Evolutionary conservation across 106 monocot genomes (phyloP), one percentile per base, ranked within the genome.

Genomic region (Acanthochlamys bracteata): DNA sequence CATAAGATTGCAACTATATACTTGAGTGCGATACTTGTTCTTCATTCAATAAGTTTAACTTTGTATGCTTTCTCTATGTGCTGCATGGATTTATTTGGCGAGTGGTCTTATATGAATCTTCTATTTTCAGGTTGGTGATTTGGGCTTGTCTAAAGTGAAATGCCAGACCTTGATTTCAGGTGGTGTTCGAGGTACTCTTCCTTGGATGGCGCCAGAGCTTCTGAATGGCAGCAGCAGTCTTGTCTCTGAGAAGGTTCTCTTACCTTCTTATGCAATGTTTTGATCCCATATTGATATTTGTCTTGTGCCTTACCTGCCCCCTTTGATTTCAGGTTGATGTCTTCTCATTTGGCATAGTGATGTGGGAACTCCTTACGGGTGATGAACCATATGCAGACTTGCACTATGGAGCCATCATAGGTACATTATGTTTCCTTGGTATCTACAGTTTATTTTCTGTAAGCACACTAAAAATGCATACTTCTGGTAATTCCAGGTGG

Each of bases 161-260:
- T 82, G 89, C 58, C 78, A 89, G 65, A 94, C 93, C 33, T 68
- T 94, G 22, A 94, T 94, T n/a, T 94, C 89, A 53, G 93, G 93
- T 41, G 93, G 93, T 13, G 86, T 94, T 20, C 75, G 93, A 69
- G 89, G 93, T 69, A 94, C 93, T 41, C 77, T 94, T 11, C 93
- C 93, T 10, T 94, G 93, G 93, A 94, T 94, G 93, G 93, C 93
- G 47, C 93, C 93, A 0, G 93, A 94, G 68, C 83, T 94, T 49
- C 68, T 94, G 11, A 89, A 86, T 79, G 93, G 89, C 22, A 77
- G 77, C 65, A 89, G 84, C 61, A 94, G 64, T 61, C 67, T 81
- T 22, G 89, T 89, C n/a, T 89, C 89, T 7, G 86, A 94, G 65
- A 94, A 94, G 86, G 92, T 85, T 45, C 21, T 41, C 15, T 25